Conservation (phyloP, 805 yeast genomes). For the Millerago galiae region DNA sequence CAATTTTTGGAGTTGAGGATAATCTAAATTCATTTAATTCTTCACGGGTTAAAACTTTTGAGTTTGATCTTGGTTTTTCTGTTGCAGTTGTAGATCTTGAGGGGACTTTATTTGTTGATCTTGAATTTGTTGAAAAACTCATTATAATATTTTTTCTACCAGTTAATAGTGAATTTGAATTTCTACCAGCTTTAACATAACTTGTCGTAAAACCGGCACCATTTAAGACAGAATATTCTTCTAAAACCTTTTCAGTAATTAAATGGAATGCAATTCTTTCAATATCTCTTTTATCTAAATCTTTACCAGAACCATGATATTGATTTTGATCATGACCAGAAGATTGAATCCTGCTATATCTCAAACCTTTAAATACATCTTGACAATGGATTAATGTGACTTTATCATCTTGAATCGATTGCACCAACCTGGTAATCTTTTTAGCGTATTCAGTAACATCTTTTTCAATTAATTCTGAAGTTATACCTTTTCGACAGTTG, state of each 20-base stretch:
- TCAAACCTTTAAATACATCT: conserved; percentile 75
- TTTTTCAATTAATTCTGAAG: conserved; percentile 38
- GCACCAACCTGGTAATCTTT: conserved; percentile 53
- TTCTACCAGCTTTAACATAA: conserved; percentile 59
- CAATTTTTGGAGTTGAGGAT: conserved; percentile 19
- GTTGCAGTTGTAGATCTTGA: background rate
- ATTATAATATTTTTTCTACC: conserved; percentile 43
- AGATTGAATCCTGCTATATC: conserved; percentile 49
- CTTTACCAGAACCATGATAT: conserved; percentile 69
- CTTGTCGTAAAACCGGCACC: conserved; percentile 76
- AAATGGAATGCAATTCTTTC: conserved; percentile 81
- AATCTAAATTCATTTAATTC: conserved; percentile 18
- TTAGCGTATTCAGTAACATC: conserved; percentile 67
- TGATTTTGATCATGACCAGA: conserved; percentile 55
- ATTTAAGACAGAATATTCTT: conserved; percentile 68
- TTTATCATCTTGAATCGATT: conserved; percentile 44
- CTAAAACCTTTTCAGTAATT: conserved; percentile 55
- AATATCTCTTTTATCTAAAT: conserved; percentile 56
- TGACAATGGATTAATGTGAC: conserved; percentile 79
- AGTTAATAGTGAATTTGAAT: conserved; percentile 42
- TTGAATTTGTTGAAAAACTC: conserved; percentile 32
- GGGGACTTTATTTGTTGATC: background rate
- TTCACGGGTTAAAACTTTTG: conserved; percentile 2
- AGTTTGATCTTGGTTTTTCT: background rate
- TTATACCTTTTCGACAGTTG: conserved; percentile 55